Percentiles rank a stretch among this genome's conserved stretches.
These are phyloP conservation scores for Candida tibetensis DNA, from an alignment of 805 yeast genomes.

Conservation along the genomic window DNA sequence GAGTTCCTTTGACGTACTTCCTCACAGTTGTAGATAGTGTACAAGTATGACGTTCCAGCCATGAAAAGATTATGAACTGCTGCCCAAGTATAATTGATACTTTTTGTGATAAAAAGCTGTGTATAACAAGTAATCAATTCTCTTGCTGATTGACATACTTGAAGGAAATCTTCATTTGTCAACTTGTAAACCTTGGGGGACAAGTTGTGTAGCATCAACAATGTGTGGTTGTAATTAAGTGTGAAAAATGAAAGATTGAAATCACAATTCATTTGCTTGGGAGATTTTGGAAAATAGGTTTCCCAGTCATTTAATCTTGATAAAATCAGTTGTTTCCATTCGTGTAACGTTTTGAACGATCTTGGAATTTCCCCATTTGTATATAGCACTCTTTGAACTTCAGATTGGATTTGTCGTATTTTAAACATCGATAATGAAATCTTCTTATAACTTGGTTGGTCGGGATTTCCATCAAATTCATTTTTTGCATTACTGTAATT, in stretches of 20 bases:
- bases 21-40: conserved; percentile 69
- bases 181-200: conserved; percentile 66
- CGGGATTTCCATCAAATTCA: not conserved
- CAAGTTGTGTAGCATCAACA: conserved; percentile 69
- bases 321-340: conserved; percentile 62
- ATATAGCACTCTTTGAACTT: conserved; percentile 68
- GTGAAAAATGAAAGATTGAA: conserved; percentile 69
- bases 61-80: conserved; percentile 85
- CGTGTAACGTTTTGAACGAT: conserved; percentile 46
- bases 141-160: conserved; percentile 61
- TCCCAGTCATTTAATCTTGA: conserved; percentile 63
- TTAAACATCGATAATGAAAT: conserved; percentile 66
- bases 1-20: conserved; percentile 46
- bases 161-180: conserved; percentile 49
- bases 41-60: conserved; percentile 84
- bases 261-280: conserved; percentile 64
- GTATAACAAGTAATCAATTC: conserved; percentile 64
- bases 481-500: conserved; percentile 17
- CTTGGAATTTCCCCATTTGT: conserved; percentile 73
- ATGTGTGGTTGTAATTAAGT: conserved; percentile 74
- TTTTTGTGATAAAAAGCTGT: conserved; percentile 51
- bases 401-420: conserved; percentile 73
- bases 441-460: conserved; percentile 59
- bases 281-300: conserved; percentile 51
- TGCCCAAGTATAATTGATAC: conserved; percentile 87